Base-by-base conservation (phyloP, 2,329 filamentous ascomycete genomes). In the Cercospora sesami region DNA sequence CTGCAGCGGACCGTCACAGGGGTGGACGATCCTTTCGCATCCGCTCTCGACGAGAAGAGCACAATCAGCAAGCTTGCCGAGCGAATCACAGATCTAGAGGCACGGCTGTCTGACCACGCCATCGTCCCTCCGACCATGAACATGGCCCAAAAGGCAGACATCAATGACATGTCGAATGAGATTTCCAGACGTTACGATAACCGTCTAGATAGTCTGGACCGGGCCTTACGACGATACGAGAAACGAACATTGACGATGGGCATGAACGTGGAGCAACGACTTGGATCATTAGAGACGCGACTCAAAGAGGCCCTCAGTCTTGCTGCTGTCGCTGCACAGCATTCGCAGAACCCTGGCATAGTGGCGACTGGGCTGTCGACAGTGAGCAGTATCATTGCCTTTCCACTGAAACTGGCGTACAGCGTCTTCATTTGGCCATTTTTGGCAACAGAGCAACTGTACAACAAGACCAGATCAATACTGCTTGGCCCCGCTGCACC, bases 211-310 rank as follows among this genome's bases (percentile, higher is more conserved):
- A 92, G 93, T 0, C 83, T 98, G 33, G 95, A 93, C 74, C 89
- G 94, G 59, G 94, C 94, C 4, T 91, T 98, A 55, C 87, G 94
- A 21, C 89, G 93, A 39, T 97, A 97, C 75, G 94, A 98, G 81
- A 97, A 96, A 81, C 91, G 93, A 74, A 89, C 91, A 4, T 90
- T 90, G 0, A 83, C 94, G 7, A 86, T 93, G 30, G 86, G 91
- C 9, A 85, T 90, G 64, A 90, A 94, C 75, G 92, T 89, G 2
- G 93, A 97, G 71, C 86, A 89, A 8, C 87, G 91, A 26, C 86
- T 97, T 67, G 86, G 87, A 48, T 86, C 88, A 21, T 83, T 97
- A 4, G 91, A 96, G 71, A 82, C 84, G 0, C 86, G 90, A 39
- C 79, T 96, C 14, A 87, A 89, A 69, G 93, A 97, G 74, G 90